phyloP scores from a whole-genome alignment of 2,329 filamentous ascomycete species.

The Talaromyces amestolkiae region DNA sequence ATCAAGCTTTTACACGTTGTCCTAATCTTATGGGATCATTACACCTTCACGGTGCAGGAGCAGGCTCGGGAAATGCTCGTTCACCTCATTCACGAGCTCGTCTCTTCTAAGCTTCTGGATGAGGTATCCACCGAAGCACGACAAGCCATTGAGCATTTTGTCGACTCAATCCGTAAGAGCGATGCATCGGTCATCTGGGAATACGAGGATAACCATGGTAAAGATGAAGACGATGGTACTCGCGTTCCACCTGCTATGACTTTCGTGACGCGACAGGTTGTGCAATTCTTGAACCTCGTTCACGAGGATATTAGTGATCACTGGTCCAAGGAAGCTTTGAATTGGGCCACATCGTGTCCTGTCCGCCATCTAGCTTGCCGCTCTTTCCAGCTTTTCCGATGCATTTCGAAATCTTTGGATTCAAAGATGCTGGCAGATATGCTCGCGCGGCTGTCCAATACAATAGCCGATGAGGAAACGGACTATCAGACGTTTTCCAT shows the following conservation, averaged over 20 bases:
- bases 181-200: slow-evolving; percentile 85
- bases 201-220: slow-evolving; percentile 89
- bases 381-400: slow-evolving; percentile 96
- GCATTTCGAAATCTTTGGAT: slow-evolving; percentile 85
- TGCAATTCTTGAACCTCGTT: slow-evolving; percentile 78
- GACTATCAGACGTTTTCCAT: slow-evolving; percentile 97
- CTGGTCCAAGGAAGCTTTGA: slow-evolving; percentile 85
- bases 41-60: slow-evolving; percentile 90
- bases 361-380: slow-evolving; percentile 92
- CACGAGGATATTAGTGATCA: slow-evolving; percentile 85
- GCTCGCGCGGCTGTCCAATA: slow-evolving; percentile 91
- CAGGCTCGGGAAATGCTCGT: slow-evolving; percentile 97
- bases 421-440: slow-evolving; percentile 95
- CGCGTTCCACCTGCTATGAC: slow-evolving; percentile 88
- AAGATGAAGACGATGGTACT: slow-evolving; percentile 65
- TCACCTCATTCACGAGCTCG: slow-evolving; percentile 91
- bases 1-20: slow-evolving; percentile 87
- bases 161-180: slow-evolving; percentile 81
- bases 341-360: slow-evolving; percentile 95
- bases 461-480: slow-evolving; percentile 88
- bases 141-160: slow-evolving; percentile 77
- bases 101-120: slow-evolving; percentile 76
- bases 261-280: slow-evolving; percentile 73
- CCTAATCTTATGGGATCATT: slow-evolving; percentile 95
- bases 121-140: slow-evolving; percentile 68